These are phyloP conservation scores for Trichoderma arundinaceum DNA, from an alignment of 2,329 filamentous ascomycete genomes.

Conservation along the genomic window DNA sequence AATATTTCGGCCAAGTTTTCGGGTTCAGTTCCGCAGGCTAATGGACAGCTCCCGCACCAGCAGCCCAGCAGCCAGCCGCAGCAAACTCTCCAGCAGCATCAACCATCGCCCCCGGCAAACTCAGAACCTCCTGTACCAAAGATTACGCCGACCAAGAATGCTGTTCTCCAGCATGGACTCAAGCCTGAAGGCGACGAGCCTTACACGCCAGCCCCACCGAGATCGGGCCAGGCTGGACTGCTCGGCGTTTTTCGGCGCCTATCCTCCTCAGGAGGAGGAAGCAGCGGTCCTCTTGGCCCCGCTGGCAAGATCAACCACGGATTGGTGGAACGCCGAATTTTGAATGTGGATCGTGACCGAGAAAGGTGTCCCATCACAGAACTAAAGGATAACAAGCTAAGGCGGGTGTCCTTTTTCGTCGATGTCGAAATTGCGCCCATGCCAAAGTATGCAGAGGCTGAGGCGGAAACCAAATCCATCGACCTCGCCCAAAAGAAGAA, in stretches of 20 bases:
- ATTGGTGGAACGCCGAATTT: conserved; percentile 76
- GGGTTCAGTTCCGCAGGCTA: conserved; percentile 53
- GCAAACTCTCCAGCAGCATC: conserved; percentile 25
- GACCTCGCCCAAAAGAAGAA: conserved; percentile 65
- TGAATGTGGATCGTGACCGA: conserved; percentile 84
- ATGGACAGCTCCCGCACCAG: conserved; percentile 35
- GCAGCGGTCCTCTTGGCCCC: conserved; percentile 44
- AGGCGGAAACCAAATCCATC: conserved; percentile 50
- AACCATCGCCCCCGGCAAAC: conserved; percentile 40
- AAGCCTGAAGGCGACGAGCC: conserved; percentile 66
- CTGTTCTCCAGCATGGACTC: conserved; percentile 62
- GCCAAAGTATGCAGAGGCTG: conserved; percentile 74
- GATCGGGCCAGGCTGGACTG: conserved; percentile 70
- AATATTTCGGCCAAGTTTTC: conserved; percentile 94
- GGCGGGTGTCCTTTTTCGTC: conserved; percentile 91
- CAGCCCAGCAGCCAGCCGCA: conserved; percentile 29
- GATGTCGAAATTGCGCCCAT: conserved; percentile 95
- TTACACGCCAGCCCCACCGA: conserved; percentile 77
- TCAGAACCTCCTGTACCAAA: conserved; percentile 50
- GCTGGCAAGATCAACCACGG: conserved; percentile 58
- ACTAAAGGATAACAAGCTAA: conserved; percentile 78
- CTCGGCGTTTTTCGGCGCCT: conserved; percentile 82
- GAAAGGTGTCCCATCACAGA: conserved; percentile 81
- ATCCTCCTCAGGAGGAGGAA: conserved; percentile 63
- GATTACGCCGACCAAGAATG: conserved; percentile 59